phyloP scores from a whole-genome alignment of 805 yeast genomes.

The Brettanomyces anomalus region DNA sequence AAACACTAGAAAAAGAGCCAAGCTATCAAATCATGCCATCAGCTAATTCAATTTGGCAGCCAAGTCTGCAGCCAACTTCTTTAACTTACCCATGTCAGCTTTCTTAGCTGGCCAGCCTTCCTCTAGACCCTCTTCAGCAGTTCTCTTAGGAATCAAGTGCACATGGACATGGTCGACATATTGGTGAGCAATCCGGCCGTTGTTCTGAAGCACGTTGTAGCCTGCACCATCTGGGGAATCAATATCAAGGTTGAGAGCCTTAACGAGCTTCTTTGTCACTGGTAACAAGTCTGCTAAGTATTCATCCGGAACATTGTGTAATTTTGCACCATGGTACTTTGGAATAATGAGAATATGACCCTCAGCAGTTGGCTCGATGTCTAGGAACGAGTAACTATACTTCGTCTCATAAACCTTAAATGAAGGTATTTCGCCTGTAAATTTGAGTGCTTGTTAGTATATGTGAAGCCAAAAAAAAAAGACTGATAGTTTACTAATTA shows the following conservation, averaged over 20 bases:
- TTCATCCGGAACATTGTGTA: slow-evolving; percentile 91
- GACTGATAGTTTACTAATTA: too few relatives aligned
- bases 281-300: slow-evolving; percentile 81
- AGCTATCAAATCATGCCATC: too few relatives aligned
- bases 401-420: slow-evolving; percentile 85
- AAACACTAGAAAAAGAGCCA: too few relatives aligned
- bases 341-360: slow-evolving; percentile 91
- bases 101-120: slow-evolving; percentile 94
- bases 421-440: slow-evolving; percentile 83
- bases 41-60: slow-evolving; percentile 27
- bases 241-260: slow-evolving; percentile 54
- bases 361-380: slow-evolving; percentile 83
- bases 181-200: slow-evolving; percentile 93
- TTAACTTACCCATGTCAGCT: slow-evolving; percentile 67
- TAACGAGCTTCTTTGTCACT: slow-evolving; percentile 76
- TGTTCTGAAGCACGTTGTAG: slow-evolving; percentile 86
- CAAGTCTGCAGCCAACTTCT: slow-evolving; percentile 55
- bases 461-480: neutral
- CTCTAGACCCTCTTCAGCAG: slow-evolving; percentile 60
- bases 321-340: slow-evolving; percentile 85
- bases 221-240: slow-evolving; percentile 64
- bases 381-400: slow-evolving; percentile 74
- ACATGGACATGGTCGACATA: slow-evolving; percentile 93
- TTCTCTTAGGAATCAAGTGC: slow-evolving; percentile 89
- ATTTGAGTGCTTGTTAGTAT: neutral